Conservation (phyloP, 371 early-diverging fungal genomes). For the Circinella minor region DNA sequence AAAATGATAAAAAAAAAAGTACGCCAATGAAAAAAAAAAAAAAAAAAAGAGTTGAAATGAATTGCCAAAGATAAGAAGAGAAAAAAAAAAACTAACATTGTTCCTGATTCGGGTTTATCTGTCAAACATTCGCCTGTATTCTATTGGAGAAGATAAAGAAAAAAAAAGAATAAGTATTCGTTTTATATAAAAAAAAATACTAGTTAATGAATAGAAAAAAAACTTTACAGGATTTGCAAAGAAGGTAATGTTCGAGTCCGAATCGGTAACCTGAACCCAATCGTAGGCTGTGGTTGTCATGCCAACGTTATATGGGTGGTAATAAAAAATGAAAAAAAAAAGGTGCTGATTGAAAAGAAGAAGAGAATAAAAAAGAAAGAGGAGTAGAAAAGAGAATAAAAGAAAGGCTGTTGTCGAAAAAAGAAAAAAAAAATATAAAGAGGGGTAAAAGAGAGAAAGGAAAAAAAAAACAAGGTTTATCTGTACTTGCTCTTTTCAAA, state of each 20-base stretch:
- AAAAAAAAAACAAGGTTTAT: too few species aligned
- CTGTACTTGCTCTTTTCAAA: too few species aligned
- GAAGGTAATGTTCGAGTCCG: constrained; percentile 19
- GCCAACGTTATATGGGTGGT: constrained; percentile 10
- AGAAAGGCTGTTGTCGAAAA: background rate
- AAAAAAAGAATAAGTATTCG: background rate
- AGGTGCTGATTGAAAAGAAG: background rate
- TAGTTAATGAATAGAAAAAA: background rate
- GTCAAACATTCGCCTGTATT: constrained; percentile 25
- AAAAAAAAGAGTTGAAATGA: background rate
- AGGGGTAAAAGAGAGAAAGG: too few species aligned
- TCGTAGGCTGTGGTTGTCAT: constrained; percentile 18
- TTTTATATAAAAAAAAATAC: background rate
- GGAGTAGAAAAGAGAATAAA: background rate
- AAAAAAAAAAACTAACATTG: constrained; percentile 16
- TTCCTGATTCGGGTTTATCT: constrained; percentile 18
- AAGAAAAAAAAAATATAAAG: background rate
- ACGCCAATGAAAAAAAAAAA: background rate
- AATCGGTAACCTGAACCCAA: constrained; percentile 28
- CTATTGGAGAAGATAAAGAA: constrained; percentile 11
- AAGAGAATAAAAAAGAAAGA: constrained; percentile 5
- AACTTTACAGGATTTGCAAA: constrained; percentile 21
- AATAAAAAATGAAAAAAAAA: constrained; percentile 8
- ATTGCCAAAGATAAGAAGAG: background rate
- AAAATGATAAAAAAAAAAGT: background rate